A percentile compares a stretch with the other conserved stretches of the same genome.
Conservation (phyloP, 352 stramenopile species). For the Phytophthora megakarya region DNA sequence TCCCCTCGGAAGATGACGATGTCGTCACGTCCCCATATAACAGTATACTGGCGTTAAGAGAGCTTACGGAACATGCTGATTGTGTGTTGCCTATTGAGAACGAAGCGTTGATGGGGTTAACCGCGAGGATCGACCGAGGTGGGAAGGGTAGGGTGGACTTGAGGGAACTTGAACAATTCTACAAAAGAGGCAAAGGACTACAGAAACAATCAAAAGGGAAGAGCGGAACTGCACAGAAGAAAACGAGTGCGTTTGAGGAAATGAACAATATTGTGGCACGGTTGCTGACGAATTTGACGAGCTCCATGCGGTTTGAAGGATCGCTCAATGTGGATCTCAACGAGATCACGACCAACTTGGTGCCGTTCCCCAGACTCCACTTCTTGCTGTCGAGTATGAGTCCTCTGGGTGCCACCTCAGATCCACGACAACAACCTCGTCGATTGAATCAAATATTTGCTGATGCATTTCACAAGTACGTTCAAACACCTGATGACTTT, state of each 20-base stretch:
- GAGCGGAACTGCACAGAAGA: slow-evolving; percentile 21
- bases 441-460: slow-evolving; percentile 70
- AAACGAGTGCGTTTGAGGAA: slow-evolving; percentile 93
- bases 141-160: slow-evolving; percentile 57
- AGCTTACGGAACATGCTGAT: slow-evolving; percentile 89
- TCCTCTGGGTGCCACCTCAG: slow-evolving; percentile 50
- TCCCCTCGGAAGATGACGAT: slow-evolving; percentile 89
- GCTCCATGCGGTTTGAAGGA: slow-evolving; percentile 98
- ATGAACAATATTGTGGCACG: slow-evolving; percentile 98
- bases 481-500: not conserved
- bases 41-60: slow-evolving; percentile 71
- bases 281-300: slow-evolving; percentile 98
- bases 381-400: slow-evolving; percentile 95
- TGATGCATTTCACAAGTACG: slow-evolving; percentile 66
- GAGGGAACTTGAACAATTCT: slow-evolving; percentile 52
- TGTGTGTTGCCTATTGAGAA: slow-evolving; percentile 94
- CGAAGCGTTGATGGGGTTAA: slow-evolving; percentile 80
- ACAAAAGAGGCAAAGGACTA: slow-evolving; percentile 39
- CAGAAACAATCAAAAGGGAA: slow-evolving; percentile 37
- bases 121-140: slow-evolving; percentile 45
- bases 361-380: slow-evolving; percentile 98
- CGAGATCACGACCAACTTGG: slow-evolving; percentile 99
- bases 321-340: slow-evolving; percentile 99
- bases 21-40: slow-evolving; percentile 95
- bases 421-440: slow-evolving; percentile 59